These are phyloP conservation scores for Trametes maxima DNA, from an alignment of 768 basidiomycete species.

Conservation along the genomic window DNA sequence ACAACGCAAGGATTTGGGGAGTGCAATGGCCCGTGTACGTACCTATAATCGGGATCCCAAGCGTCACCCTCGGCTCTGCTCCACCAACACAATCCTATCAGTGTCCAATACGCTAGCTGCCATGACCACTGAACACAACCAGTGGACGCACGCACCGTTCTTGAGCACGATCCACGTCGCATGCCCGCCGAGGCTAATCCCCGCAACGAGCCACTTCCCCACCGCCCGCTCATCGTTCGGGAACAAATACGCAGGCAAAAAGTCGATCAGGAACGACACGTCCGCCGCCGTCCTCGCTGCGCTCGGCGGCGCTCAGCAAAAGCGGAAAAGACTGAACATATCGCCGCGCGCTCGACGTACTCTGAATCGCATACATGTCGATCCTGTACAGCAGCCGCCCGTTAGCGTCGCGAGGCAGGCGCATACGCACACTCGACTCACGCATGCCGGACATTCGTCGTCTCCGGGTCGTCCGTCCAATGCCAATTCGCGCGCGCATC, in stretches of 20 bases:
- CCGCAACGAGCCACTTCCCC: constrained; percentile 68
- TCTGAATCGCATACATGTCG: constrained; percentile 52
- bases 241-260: constrained; percentile 72
- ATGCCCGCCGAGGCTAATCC: constrained; percentile 84
- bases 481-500: constrained; percentile 39
- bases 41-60: constrained; percentile 45
- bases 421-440: constrained; percentile 23
- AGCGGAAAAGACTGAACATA: no score
- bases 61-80: constrained; percentile 45
- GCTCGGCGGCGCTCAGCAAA: no score
- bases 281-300: constrained; percentile 69
- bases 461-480: constrained; percentile 36
- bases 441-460: constrained; percentile 46
- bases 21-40: neutral
- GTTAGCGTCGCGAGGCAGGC: constrained; percentile 4
- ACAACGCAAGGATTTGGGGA: no score
- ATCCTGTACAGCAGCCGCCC: constrained; percentile 24
- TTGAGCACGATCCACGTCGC: constrained; percentile 71
- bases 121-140: no score
- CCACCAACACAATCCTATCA: neutral
- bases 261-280: constrained; percentile 79
- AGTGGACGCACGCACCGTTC: constrained; percentile 37
- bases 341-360: no score
- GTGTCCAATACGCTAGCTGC: neutral
- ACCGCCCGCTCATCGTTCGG: constrained; percentile 62